These are phyloP conservation scores for Austroboletus festivus DNA, from an alignment of 768 basidiomycete species.

Conservation along the genomic window DNA sequence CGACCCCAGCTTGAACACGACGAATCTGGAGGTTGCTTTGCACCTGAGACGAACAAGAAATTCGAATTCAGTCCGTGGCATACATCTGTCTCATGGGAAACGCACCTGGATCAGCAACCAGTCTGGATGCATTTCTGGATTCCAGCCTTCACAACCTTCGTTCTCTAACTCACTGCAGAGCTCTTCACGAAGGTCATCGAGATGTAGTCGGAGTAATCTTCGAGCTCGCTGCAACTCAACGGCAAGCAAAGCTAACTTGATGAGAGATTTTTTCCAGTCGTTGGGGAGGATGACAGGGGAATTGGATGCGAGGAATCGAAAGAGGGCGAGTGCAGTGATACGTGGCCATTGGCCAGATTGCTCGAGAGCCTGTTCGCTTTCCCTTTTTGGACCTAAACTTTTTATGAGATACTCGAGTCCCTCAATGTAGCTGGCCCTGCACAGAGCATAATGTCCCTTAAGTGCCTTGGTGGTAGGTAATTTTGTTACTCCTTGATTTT, in stretches of 20 bases:
- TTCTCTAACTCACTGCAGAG: background rate
- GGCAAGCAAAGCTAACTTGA: background rate
- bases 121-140: background rate
- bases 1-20: background rate
- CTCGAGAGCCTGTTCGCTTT: background rate
- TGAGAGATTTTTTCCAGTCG: background rate
- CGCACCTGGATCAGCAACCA: background rate
- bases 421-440: background rate
- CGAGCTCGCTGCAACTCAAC: background rate
- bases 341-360: background rate
- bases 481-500: background rate
- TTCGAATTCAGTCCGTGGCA: background rate
- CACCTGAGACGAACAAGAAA: background rate
- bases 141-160: background rate
- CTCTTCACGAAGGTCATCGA: background rate
- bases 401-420: background rate
- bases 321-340: background rate
- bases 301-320: background rate
- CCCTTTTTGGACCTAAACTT: background rate
- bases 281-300: background rate
- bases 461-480: background rate
- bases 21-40: background rate
- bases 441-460: background rate
- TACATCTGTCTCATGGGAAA: too few relatives aligned
- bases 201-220: background rate